phyloP scores from a whole-genome alignment of 495 filamentous ascomycete species.

The Opeltia flavorubescens region DNA sequence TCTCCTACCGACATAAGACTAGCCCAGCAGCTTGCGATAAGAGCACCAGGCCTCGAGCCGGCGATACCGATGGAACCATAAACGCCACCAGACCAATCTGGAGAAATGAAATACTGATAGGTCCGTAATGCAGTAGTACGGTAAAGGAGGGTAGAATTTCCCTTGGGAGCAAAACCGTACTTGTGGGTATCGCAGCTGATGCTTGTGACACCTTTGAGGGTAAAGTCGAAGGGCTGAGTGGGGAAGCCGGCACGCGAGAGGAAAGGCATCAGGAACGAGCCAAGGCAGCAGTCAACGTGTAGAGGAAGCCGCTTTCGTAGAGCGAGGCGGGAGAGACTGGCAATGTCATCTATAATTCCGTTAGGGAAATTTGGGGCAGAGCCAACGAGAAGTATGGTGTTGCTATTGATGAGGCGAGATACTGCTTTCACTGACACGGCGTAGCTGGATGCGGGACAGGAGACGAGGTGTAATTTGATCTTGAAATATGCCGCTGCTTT shows the following conservation, averaged over 20 bases:
- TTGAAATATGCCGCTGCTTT: constrained; percentile 92
- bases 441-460: constrained; percentile 72
- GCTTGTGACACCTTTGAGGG: constrained; percentile 79
- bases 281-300: constrained; percentile 95
- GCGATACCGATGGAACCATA: constrained; percentile 87
- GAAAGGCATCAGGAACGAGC: constrained; percentile 86
- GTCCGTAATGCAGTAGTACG: constrained; percentile 60
- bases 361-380: constrained; percentile 97
- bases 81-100: constrained; percentile 90
- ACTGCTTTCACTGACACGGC: constrained; percentile 68
- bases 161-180: constrained; percentile 97
- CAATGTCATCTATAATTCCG: constrained; percentile 92
- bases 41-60: constrained; percentile 78
- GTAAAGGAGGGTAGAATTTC: constrained; percentile 85
- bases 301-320: constrained; percentile 58
- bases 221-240: constrained; percentile 78
- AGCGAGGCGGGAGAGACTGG: constrained; percentile 71
- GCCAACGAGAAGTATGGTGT: constrained; percentile 92
- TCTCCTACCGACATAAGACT: constrained; percentile 79
- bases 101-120: constrained; percentile 92
- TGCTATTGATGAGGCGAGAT: constrained; percentile 78
- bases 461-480: constrained; percentile 83
- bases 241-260: constrained; percentile 79
- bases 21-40: constrained; percentile 92
- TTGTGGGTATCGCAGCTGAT: constrained; percentile 98